A percentile compares a stretch with the other conserved stretches of the same genome.
Evolutionary conservation across 805 yeast species (phyloP).

Genomic region (Nakazawaea ishiwadae): DNA sequence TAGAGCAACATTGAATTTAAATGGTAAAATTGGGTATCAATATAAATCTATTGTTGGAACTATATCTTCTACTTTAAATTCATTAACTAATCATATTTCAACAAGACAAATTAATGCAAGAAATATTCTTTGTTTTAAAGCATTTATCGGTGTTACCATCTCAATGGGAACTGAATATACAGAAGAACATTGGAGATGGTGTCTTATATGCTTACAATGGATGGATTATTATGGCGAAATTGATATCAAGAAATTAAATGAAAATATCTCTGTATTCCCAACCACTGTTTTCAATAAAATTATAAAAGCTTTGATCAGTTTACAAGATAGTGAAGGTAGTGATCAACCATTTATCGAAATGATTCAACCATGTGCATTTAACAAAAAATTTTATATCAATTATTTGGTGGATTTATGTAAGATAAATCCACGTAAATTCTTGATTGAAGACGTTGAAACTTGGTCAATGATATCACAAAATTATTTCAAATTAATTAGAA

Average conservation of each 20-base stretch:
- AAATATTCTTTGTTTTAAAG: conserved; percentile 73
- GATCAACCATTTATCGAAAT: conserved; percentile 20
- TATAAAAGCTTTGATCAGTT: conserved; percentile 37
- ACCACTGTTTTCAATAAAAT: conserved; percentile 44
- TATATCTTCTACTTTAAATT: conserved; percentile 37
- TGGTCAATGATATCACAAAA: conserved; percentile 47
- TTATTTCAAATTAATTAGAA: conserved; percentile 40
- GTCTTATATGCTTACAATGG: conserved; percentile 72
- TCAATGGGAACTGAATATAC: conserved; percentile 72
- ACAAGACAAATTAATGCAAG: conserved; percentile 54
- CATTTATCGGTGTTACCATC: conserved; percentile 68
- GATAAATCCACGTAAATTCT: conserved; percentile 47
- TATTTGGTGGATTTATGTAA: conserved; percentile 48
- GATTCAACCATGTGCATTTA: conserved; percentile 42
- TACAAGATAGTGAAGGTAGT: conserved; percentile 20
- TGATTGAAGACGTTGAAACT: conserved; percentile 34
- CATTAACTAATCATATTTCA: conserved; percentile 23
- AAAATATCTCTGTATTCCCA: conserved; percentile 55
- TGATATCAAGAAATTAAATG: conserved; percentile 57
- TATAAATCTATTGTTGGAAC: conserved; percentile 43
- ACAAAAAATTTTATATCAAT: conserved; percentile 49
- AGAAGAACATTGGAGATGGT: conserved; percentile 59
- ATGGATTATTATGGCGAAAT: conserved; percentile 60
- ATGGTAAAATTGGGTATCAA: conserved; percentile 26
- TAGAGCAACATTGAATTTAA: conserved; percentile 36